These are phyloP conservation scores for Funneliformis geosporum DNA, from an alignment of 192 early-diverging fungal genomes.

Conservation along the genomic window DNA sequence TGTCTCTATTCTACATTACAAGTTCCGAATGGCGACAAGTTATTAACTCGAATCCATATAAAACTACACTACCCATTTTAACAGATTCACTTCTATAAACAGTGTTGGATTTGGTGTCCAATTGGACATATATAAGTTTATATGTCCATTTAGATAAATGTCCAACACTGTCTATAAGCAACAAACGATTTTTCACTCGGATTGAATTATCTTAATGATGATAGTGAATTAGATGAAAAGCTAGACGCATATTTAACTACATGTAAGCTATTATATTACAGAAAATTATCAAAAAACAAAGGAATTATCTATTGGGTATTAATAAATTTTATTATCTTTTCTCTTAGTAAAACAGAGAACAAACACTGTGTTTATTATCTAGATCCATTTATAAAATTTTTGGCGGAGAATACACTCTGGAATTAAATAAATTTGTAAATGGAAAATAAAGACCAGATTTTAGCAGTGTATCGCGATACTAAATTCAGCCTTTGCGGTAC, in stretches of 20 bases:
- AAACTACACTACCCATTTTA: conserved; percentile 24
- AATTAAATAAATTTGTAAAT: conserved; percentile 12
- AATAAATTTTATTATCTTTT: conserved; percentile 24
- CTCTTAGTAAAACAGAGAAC: conserved; percentile 21
- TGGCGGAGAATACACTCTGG: conserved; percentile 11
- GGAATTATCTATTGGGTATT: not conserved
- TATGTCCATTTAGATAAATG: no score
- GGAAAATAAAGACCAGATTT: conserved; percentile 25
- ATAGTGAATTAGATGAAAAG: conserved; percentile 22
- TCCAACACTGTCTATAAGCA: conserved; percentile 27
- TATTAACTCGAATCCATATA: conserved; percentile 23
- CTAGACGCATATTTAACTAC: not conserved
- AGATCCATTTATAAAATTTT: conserved; percentile 32
- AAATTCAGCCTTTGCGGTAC: conserved; percentile 28
- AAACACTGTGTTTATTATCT: conserved; percentile 11
- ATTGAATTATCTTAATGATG: not conserved
- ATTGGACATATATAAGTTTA: no score
- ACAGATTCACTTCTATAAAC: conserved; percentile 7
- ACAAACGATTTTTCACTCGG: conserved; percentile 24
- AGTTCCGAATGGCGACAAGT: conserved; percentile 21
- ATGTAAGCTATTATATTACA: no score
- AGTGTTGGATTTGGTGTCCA: no score
- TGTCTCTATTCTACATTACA: conserved; percentile 31
- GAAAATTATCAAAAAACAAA: no score
- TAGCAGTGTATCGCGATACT: conserved; percentile 20